Percentiles rank a stretch among this genome's conserved stretches.
Conservation (phyloP, 768 basidiomycete species). For the Leccinum boreale region DNA sequence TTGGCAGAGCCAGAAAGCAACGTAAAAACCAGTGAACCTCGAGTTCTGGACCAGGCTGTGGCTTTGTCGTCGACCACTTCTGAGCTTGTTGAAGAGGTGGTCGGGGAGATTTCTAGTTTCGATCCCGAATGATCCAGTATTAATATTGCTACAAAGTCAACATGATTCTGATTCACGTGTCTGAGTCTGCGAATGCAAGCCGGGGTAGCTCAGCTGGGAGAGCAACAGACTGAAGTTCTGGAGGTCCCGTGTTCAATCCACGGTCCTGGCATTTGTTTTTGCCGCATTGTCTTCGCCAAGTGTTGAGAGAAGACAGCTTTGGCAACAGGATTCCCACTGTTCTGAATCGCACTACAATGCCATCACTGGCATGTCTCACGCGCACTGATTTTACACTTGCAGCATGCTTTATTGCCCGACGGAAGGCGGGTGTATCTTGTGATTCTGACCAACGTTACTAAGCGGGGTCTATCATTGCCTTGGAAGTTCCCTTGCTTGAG, state of each 20-base stretch:
- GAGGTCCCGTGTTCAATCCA: slow-evolving; percentile 58
- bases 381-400: too few relatives aligned
- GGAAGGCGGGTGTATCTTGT: neutral
- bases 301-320: neutral
- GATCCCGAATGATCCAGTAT: slow-evolving; percentile 13
- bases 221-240: slow-evolving; percentile 71
- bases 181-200: slow-evolving; percentile 19
- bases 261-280: slow-evolving; percentile 44
- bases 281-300: neutral
- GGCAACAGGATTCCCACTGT: neutral
- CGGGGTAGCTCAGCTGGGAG: slow-evolving; percentile 74
- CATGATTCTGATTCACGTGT: neutral
- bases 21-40: neutral
- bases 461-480: neutral
- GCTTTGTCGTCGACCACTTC: slow-evolving; percentile 36
- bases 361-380: too few relatives aligned
- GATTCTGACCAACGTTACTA: neutral
- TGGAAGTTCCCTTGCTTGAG: neutral
- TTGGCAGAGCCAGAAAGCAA: slow-evolving; percentile 27
- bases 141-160: neutral
- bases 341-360: neutral
- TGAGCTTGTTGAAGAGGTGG: slow-evolving; percentile 25
- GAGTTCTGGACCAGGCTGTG: slow-evolving; percentile 13
- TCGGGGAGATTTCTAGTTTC: slow-evolving; percentile 30
- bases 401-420: neutral